These are phyloP conservation scores for Penicillium aurantiogriseum DNA, from an alignment of 2,329 filamentous ascomycete species.

Conservation along the genomic window DNA sequence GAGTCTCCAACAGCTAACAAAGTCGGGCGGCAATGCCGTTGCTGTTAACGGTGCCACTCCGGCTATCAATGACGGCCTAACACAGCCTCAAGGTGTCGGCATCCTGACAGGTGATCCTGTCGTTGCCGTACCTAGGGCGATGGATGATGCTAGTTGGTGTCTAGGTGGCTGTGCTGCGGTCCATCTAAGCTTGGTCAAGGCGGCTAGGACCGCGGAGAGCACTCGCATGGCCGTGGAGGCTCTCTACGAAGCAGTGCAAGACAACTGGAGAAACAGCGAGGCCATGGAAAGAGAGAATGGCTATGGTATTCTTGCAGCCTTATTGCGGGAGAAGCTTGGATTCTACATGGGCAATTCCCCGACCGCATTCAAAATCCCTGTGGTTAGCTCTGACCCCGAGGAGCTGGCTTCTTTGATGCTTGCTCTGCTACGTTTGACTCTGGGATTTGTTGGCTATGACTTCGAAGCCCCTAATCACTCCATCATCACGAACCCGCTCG, in stretches of 20 bases:
- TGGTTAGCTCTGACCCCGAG: conserved; percentile 37
- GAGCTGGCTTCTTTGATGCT: conserved; percentile 54
- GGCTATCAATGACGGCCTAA: conserved; percentile 83
- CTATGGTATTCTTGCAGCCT: conserved; percentile 80
- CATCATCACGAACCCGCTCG: conserved; percentile 91
- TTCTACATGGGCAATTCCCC: conserved; percentile 27
- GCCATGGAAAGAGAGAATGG: conserved; percentile 96
- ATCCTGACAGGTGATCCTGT: conserved; percentile 80
- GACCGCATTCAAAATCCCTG: conserved; percentile 46
- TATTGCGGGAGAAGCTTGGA: conserved; percentile 76
- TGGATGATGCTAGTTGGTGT: conserved; percentile 91
- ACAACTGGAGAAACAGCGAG: conserved; percentile 96
- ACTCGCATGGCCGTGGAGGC: conserved; percentile 77
- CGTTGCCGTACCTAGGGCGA: conserved; percentile 73
- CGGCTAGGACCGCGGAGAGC: conserved; percentile 66
- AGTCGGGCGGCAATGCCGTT: conserved; percentile 72
- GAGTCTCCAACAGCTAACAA: conserved; percentile 66
- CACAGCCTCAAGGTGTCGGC: conserved; percentile 74
- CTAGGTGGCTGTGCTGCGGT: conserved; percentile 87
- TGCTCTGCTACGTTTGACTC: conserved; percentile 70
- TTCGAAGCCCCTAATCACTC: conserved; percentile 76
- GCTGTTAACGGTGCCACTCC: conserved; percentile 87
- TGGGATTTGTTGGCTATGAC: conserved; percentile 87
- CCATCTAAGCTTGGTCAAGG: conserved; percentile 78
- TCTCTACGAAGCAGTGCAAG: conserved; percentile 78